Base-by-base conservation (phyloP, 139 green algal species). In the Chlorokybus atmophyticus region DNA sequence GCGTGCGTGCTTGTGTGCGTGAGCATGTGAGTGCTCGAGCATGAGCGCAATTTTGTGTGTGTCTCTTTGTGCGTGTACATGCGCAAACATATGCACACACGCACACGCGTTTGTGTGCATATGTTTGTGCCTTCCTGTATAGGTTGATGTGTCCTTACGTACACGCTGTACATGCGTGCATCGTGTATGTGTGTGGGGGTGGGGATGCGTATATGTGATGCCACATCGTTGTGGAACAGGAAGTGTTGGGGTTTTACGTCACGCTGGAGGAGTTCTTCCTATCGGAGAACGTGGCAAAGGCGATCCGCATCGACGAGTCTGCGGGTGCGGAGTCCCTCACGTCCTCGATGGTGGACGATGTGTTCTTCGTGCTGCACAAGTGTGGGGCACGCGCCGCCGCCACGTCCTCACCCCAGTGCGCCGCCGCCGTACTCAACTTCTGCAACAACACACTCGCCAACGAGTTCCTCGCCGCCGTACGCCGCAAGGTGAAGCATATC, bases 341-440 rank as follows among this genome's bases (percentile, higher is more conserved):
- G 38, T 82, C 59, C 40, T 83, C 61, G 48, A 82, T 94, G 75
- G 89, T 96, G 55, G 88, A 96, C 60, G 88, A 96, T 50, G 75
- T 83, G 0, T 95, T 96, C 66, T 96, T 86, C 79, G 85, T 96
- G 29, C 75, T 94, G 32, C 71, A 84, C 28, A 93, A 88, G 69
- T 85, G 77, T 40, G 75, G 67, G 8, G 66, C 62, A 25, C 72
- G 87, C 2, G 83, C 81, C 1, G 66, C 94, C 21, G 68, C 79
- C 27, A 87, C 78, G 0, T 67, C 59, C 55, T 61, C 53, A 26
- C 29, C 62, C 14, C 67, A 71, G 50, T 67, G 68, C 23, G 68
- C 60, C 28, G 30, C 30, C 17, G 57, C 67, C 10, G 21, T 25
- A 25, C 47, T 77, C 17, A 65, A 60, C 44, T 23, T 77, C 52